Evolutionary conservation across 805 yeast genomes (phyloP).

Genomic region (Pichia deserticola): DNA sequence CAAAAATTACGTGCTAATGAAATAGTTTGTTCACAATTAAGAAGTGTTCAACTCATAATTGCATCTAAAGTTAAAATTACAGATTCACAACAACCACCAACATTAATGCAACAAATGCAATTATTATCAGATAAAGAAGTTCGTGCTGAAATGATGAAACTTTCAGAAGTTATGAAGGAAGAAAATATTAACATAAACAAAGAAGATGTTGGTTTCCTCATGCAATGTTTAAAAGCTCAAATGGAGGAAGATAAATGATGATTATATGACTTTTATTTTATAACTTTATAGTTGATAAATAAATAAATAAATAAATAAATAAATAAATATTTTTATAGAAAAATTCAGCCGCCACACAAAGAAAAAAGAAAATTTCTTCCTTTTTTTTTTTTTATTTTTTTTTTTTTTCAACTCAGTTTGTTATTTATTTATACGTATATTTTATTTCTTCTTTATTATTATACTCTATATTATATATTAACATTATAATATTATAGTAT

Average conservation of each 20-base stretch:
- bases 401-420: no score
- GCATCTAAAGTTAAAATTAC: constrained; percentile 7
- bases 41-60: constrained; percentile 6
- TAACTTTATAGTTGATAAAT: no score
- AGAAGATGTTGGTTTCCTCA: constrained; percentile 22
- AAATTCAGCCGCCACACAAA: no score
- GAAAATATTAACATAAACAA: constrained; percentile 19
- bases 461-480: no score
- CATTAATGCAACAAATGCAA: constrained; percentile 23
- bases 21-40: constrained; percentile 2
- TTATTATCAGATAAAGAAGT: constrained; percentile 24
- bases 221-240: constrained; percentile 17
- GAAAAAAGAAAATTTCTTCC: no score
- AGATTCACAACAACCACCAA: constrained; percentile 6
- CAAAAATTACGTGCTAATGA: constrained; percentile 3
- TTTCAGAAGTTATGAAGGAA: constrained; percentile 18
- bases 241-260: constrained; percentile 6
- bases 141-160: constrained; percentile 16
- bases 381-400: no score
- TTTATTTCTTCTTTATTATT: no score
- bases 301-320: no score
- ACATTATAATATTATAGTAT: no score
- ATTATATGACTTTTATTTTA: no score
- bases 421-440: no score
- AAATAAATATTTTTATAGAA: no score